phyloP scores from a whole-genome alignment of 2,329 filamentous ascomycete genomes.

The Bipolaris sorokiniana region DNA sequence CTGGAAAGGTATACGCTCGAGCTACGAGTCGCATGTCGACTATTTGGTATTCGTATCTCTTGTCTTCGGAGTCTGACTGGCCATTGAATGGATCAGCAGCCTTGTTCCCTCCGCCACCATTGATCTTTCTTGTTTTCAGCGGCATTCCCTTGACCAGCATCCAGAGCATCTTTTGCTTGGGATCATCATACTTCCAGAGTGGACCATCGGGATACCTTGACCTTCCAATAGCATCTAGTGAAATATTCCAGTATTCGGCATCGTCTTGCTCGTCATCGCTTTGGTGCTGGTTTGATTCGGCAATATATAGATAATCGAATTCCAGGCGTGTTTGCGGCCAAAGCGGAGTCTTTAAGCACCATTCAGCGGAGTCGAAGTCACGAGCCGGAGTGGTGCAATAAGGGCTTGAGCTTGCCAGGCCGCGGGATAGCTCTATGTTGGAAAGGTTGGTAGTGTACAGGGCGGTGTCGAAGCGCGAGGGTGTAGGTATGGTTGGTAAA shows the following conservation, averaged over 20 bases:
- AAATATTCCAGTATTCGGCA: slow-evolving; percentile 36
- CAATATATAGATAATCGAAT: slow-evolving; percentile 35
- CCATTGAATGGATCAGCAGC: slow-evolving; percentile 29
- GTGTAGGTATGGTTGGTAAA: slow-evolving; percentile 32
- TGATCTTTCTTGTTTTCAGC: slow-evolving; percentile 10
- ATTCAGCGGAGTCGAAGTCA: slow-evolving; percentile 14
- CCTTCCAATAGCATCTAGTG: slow-evolving; percentile 39
- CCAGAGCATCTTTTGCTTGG: slow-evolving; percentile 35
- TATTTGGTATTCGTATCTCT: slow-evolving; percentile 34
- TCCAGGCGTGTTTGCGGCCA: slow-evolving; percentile 3
- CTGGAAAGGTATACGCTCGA: slow-evolving; percentile 31
- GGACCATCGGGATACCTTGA: slow-evolving; percentile 14
- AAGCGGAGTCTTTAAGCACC: slow-evolving; percentile 28
- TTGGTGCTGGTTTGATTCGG: slow-evolving; percentile 18
- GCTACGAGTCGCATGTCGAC: slow-evolving; percentile 30
- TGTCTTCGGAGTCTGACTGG: slow-evolving; percentile 19
- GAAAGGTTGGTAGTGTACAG: slow-evolving; percentile 33
- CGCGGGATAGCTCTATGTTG: slow-evolving; percentile 30
- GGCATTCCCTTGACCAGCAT: slow-evolving; percentile 34
- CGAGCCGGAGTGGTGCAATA: slow-evolving; percentile 14
- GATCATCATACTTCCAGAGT: slow-evolving; percentile 28
- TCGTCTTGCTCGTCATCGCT: slow-evolving; percentile 15
- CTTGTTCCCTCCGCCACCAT: slow-evolving; percentile 10
- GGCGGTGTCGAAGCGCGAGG: slow-evolving; percentile 25
- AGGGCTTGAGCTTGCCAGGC: slow-evolving; percentile 30